Base-by-base conservation (phyloP, 73 alveolate genomes). In the Paramecium caudatum region DNA sequence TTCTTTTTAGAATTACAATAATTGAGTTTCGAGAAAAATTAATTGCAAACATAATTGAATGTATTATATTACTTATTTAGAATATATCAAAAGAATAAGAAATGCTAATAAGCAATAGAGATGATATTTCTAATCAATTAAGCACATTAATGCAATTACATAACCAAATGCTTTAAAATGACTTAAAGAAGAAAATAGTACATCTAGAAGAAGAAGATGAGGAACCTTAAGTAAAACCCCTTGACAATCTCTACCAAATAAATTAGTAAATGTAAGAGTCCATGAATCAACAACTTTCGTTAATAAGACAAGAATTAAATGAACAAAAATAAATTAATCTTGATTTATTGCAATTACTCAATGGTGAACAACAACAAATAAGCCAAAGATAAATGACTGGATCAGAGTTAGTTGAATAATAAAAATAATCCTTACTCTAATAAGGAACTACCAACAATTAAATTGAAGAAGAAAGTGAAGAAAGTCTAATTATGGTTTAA, bases 271-370 rank as follows among this genome's bases (percentile, higher is more conserved):
- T 69, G 4, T 69, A 69, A 39, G 86, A 69, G 25, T 36, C 55
- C 15, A 69, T 69, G 86, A 69, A 69, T 39, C 37, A 69, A 69
- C 37, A 69, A 69, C 37, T 69, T 34, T 36, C 63, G 4, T 10
- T 69, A 34, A 69, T 69, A 6, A 69, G 86, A 37, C 10, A 69
- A 39, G 86, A 69, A 39, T 15, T 69, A 12, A 69, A 33, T 15
- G 86, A 69, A 69, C 23, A 69, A 39, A 69, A 69, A 69, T 69
- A 69, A 69, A 36, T 69, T 21, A 69, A 69, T 69, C 37, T 36
- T 34, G 86, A 69, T 15, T 15, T 69, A 3, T 39, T 69, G 27
- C 15, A 69, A 16, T 43, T 36, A 16, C 25, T 69, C 13, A 69
- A 69, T 69, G 55, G 62, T 34, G 55, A 69, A 17, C 23, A 69